Evolutionary conservation across 2,329 filamentous ascomycete genomes (phyloP).

Genomic region (Fusarium sp.): DNA sequence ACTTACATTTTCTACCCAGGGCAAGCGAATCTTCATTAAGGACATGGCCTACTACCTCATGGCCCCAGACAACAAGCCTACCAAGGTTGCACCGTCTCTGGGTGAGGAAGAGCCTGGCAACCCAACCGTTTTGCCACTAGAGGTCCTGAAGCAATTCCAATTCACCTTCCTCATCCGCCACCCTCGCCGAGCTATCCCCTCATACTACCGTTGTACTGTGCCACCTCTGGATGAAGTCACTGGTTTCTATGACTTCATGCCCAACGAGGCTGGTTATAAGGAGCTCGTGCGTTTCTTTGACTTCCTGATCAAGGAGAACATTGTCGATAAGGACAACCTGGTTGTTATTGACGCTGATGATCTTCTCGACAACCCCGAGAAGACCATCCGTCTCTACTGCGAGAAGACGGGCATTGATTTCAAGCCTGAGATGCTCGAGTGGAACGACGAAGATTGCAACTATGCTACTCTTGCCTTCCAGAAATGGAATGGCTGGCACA

Average conservation of each 20-base stretch:
- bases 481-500: conserved; percentile 98
- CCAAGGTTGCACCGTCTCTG: conserved; percentile 84
- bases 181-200: conserved; percentile 90
- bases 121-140: conserved; percentile 84
- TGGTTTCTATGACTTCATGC: conserved; percentile 88
- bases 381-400: conserved; percentile 83
- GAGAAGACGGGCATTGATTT: conserved; percentile 83
- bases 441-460: conserved; percentile 82
- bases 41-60: conserved; percentile 96
- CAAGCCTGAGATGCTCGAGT: conserved; percentile 81
- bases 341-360: conserved; percentile 96
- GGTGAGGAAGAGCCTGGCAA: conserved; percentile 76
- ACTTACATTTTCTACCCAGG: conserved; percentile 62
- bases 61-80: conserved; percentile 76
- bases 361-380: conserved; percentile 84
- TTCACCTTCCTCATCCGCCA: conserved; percentile 98
- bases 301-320: conserved; percentile 76
- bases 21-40: conserved; percentile 96
- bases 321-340: conserved; percentile 80
- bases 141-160: conserved; percentile 83
- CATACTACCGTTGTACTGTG: conserved; percentile 93
- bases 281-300: conserved; percentile 91
- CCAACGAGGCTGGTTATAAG: conserved; percentile 88
- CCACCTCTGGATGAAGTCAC: conserved; percentile 86
- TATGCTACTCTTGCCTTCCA: conserved; percentile 83